phyloP scores from a whole-genome alignment of 2,329 filamentous ascomycete genomes.

The Lasiodiplodia theobromae region DNA sequence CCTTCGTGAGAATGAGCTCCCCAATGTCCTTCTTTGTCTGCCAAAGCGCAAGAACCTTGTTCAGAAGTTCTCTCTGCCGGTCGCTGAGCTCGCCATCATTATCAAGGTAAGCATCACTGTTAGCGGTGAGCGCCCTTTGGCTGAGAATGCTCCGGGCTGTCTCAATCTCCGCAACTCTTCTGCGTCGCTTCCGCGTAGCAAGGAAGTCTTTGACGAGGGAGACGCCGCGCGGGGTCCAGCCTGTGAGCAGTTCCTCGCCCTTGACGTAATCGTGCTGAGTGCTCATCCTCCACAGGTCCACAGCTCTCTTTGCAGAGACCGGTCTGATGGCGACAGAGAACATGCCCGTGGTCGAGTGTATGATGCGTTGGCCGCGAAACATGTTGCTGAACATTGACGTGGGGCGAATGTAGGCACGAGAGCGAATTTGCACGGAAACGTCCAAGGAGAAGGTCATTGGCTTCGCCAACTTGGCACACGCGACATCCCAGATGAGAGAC shows the following conservation, averaged over 20 bases:
- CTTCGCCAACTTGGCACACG: constrained; percentile 81
- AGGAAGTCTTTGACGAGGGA: constrained; percentile 92
- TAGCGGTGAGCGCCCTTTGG: constrained; percentile 51
- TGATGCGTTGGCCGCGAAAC: constrained; percentile 83
- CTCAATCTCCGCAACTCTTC: constrained; percentile 80
- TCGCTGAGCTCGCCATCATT: constrained; percentile 37
- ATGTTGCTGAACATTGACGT: constrained; percentile 86
- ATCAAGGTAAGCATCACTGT: constrained; percentile 29
- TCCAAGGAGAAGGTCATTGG: constrained; percentile 88
- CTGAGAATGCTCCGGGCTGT: constrained; percentile 72
- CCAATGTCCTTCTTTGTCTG: constrained; percentile 52
- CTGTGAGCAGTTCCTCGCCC: constrained; percentile 84
- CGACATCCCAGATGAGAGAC: constrained; percentile 84
- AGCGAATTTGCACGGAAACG: constrained; percentile 81
- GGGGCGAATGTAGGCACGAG: constrained; percentile 83
- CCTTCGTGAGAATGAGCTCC: constrained; percentile 55
- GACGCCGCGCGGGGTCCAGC: constrained; percentile 89
- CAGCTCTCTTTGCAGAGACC: constrained; percentile 86
- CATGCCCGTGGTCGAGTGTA: constrained; percentile 84
- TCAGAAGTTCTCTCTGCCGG: constrained; percentile 51
- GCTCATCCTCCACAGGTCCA: constrained; percentile 95
- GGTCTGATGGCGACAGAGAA: constrained; percentile 89
- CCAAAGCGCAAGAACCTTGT: constrained; percentile 71
- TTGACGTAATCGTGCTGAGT: constrained; percentile 96
- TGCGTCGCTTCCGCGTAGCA: constrained; percentile 73